Percentiles rank a stretch among this genome's conserved stretches.
These are phyloP conservation scores for Solanum rostratum DNA, from an alignment of 257 asterid genomes.

Conservation along the genomic window DNA sequence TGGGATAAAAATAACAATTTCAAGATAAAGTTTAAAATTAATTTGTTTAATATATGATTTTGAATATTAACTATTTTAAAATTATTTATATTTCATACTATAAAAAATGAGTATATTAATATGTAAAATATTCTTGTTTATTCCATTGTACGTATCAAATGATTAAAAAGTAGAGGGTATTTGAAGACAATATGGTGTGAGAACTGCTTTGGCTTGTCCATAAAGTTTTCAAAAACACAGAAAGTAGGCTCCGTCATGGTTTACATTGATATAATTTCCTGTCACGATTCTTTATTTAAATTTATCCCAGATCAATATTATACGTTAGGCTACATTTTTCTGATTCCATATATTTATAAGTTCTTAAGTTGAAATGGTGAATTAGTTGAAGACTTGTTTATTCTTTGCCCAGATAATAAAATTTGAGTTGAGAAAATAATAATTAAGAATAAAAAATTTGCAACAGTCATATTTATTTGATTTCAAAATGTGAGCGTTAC, in stretches of 20 bases:
- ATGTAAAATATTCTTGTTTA: not conserved
- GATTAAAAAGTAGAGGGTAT: no score
- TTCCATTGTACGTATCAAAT: rapidly evolving
- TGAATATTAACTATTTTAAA: not conserved
- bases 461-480: no score
- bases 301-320: not conserved
- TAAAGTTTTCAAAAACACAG: not conserved
- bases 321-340: not conserved
- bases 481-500: no score
- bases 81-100: no score
- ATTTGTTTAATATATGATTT: not conserved
- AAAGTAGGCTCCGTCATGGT: not conserved
- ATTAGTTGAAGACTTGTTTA: no score
- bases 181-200: not conserved
- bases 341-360: not conserved
- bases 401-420: no score
- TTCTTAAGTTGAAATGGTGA: not conserved
- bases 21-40: not conserved
- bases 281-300: not conserved
- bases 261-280: not conserved
- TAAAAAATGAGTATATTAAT: not conserved
- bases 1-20: not conserved
- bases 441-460: no score
- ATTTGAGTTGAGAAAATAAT: no score
- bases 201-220: not conserved